Evolutionary conservation across 306 rosid species (phyloP).

Genomic region (Fragaria iinumae): DNA sequence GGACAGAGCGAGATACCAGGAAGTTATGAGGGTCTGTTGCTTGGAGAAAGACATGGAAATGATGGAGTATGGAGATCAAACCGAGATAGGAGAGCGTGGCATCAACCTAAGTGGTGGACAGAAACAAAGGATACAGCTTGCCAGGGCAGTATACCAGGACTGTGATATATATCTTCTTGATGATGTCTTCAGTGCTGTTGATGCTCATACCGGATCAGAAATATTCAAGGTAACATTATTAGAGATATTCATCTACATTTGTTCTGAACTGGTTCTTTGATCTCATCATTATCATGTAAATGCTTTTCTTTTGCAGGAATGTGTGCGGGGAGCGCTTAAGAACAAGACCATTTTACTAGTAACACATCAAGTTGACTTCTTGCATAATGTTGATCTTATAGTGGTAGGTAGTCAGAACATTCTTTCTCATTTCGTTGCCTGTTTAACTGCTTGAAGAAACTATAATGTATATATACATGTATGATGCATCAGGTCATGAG

Average conservation of each 20-base stretch:
- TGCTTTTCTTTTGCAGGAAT: slow-evolving; percentile 53
- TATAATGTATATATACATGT: background rate
- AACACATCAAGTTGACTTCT: slow-evolving; percentile 98
- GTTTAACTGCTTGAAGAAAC: background rate
- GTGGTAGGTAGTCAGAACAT: slow-evolving; percentile 41
- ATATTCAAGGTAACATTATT: slow-evolving; percentile 66
- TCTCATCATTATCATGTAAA: background rate
- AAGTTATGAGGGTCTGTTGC: slow-evolving; percentile 76
- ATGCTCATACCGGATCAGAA: slow-evolving; percentile 95
- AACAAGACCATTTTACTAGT: slow-evolving; percentile 82
- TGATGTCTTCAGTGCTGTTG: slow-evolving; percentile 95
- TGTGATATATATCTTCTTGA: slow-evolving; percentile 89
- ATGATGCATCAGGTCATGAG: slow-evolving; percentile 67
- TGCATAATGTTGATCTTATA: slow-evolving; percentile 85
- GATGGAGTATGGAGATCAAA: slow-evolving; percentile 94
- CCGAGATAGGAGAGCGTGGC: slow-evolving; percentile 98
- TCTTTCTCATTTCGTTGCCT: background rate
- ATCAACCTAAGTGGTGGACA: slow-evolving; percentile 98
- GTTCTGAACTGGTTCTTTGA: background rate
- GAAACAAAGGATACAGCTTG: slow-evolving; percentile 93
- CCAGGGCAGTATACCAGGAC: slow-evolving; percentile 90
- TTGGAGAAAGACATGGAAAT: slow-evolving; percentile 87
- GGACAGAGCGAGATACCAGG: slow-evolving; percentile 63
- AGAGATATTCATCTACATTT: slow-evolving; percentile 5
- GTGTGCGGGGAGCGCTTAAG: slow-evolving; percentile 79